Conservation (phyloP, 2,329 filamentous ascomycete genomes). For the Cyanodermella asteris region DNA sequence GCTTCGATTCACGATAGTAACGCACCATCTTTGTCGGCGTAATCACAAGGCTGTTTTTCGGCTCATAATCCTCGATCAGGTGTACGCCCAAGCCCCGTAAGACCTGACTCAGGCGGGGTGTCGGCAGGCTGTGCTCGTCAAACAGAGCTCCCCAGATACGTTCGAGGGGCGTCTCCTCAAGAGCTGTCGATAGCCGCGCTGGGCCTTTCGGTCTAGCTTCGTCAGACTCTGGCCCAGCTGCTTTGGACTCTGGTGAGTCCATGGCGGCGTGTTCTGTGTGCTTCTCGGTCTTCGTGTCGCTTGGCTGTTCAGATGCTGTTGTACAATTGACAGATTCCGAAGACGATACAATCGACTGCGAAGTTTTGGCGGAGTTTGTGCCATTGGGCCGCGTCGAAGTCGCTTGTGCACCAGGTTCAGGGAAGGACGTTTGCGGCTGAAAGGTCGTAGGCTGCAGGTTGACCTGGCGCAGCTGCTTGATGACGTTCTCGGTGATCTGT, state of each 20-base stretch:
- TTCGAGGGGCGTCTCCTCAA: constrained; percentile 39
- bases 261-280: constrained; percentile 5
- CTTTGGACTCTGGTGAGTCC: constrained; percentile 15
- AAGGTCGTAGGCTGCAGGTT: constrained; percentile 21
- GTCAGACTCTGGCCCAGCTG: constrained; percentile 14
- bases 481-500: constrained; percentile 36
- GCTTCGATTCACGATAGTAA: constrained; percentile 47
- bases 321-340: too few species aligned
- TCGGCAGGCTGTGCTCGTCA: constrained; percentile 42
- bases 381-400: constrained; percentile 23
- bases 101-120: constrained; percentile 45
- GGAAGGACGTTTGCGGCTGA: constrained; percentile 24
- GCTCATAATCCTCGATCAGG: constrained; percentile 50
- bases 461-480: constrained; percentile 33
- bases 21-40: constrained; percentile 52
- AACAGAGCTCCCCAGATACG: constrained; percentile 61
- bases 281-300: constrained; percentile 6
- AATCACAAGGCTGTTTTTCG: constrained; percentile 47
- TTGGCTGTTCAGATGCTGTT: too few species aligned
- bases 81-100: constrained; percentile 52
- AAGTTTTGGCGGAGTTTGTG: constrained; percentile 25
- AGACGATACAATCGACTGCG: constrained; percentile 3
- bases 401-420: too few species aligned
- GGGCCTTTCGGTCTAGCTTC: constrained; percentile 17
- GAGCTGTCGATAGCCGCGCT: constrained; percentile 17